Evolutionary conservation across 2,329 filamentous ascomycete genomes (phyloP), one percentile per base, ranked within the genome.

Genomic region (Penicillium sumatraense): DNA sequence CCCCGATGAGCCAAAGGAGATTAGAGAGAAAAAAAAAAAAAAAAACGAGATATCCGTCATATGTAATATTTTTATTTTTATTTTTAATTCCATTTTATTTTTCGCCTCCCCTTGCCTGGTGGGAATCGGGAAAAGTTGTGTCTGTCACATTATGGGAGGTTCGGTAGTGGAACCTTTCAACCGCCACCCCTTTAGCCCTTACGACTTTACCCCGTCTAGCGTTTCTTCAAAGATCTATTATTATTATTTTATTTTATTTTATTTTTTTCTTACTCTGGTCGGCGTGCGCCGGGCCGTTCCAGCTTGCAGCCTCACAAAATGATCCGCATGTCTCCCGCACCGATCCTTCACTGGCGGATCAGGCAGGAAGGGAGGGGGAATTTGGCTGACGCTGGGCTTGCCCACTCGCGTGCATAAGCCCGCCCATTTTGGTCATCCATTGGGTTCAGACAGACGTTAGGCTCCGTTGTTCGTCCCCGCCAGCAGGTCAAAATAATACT

Each of bases 201-300:
- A 53, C 53, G 46, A 50, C 60, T 41, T 57, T 61, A 50, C 60
- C 60, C 58, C 56, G 40, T 67, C 63, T 70, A 70, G 70, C 67
- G 66, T 72, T 70, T 67, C 70, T 71, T 70, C 64, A 72, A 70
- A 62, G 68, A 66, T n/a, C n/a, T n/a, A n/a, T n/a, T n/a, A n/a
- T n/a, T n/a, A n/a, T n/a, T n/a, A n/a, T n/a, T n/a, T n/a, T n/a
- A n/a, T n/a, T n/a, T n/a, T n/a, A n/a, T n/a, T n/a, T n/a, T n/a
- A n/a, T n/a, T n/a, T n/a, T n/a, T 68, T 66, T 64, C n/a, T 31
- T 31, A 65, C 36, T 66, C 62, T 71, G 70, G 69, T 74, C 68
- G 72, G 68, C 72, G 72, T 74, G 74, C 74, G 71, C 72, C 75
- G 75, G 75, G 68, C 75, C 75, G 75, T 75, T 72, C 75, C 75